phyloP scores from a whole-genome alignment of 257 asterid genomes.

The Catharanthus roseus region DNA sequence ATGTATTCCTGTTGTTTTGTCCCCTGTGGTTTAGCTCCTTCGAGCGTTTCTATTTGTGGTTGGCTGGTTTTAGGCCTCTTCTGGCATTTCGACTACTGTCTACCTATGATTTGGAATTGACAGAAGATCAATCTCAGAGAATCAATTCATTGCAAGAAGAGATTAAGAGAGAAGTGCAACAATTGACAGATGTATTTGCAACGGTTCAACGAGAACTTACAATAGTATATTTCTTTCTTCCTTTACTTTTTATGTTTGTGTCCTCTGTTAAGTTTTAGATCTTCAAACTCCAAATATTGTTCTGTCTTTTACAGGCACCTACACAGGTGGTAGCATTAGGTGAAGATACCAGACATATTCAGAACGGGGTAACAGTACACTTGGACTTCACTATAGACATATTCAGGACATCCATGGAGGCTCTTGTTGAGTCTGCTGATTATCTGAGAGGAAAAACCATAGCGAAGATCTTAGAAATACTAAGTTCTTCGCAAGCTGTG shows the following conservation, averaged over 20 bases:
- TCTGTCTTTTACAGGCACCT: slow-evolving; percentile 17
- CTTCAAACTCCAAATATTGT: no score
- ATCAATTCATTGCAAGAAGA: slow-evolving; percentile 17
- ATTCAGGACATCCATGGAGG: slow-evolving; percentile 24
- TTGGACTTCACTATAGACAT: slow-evolving; percentile 16
- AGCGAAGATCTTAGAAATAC: slow-evolving; percentile 22
- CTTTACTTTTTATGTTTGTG: neutral
- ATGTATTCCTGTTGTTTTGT: slow-evolving; percentile 28
- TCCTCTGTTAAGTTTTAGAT: no score
- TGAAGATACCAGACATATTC: neutral
- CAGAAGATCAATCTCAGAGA: slow-evolving; percentile 26
- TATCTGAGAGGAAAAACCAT: slow-evolving; percentile 25
- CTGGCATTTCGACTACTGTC: slow-evolving; percentile 17
- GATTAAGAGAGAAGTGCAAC: slow-evolving; percentile 21
- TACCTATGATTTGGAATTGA: slow-evolving; percentile 21
- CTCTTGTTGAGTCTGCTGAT: slow-evolving; percentile 32
- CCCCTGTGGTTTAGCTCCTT: slow-evolving; percentile 34
- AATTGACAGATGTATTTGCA: slow-evolving; percentile 15
- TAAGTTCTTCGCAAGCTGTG: slow-evolving; percentile 23
- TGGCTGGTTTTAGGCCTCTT: slow-evolving; percentile 31
- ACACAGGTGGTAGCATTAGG: slow-evolving; percentile 16
- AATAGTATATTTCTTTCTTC: neutral
- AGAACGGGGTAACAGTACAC: slow-evolving; percentile 13
- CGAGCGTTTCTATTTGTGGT: slow-evolving; percentile 29
- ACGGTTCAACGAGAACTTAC: slow-evolving; percentile 13